These are phyloP conservation scores for Omphalotus olearius DNA, from an alignment of 1,284 basidiomycete species.

Conservation along the genomic window DNA sequence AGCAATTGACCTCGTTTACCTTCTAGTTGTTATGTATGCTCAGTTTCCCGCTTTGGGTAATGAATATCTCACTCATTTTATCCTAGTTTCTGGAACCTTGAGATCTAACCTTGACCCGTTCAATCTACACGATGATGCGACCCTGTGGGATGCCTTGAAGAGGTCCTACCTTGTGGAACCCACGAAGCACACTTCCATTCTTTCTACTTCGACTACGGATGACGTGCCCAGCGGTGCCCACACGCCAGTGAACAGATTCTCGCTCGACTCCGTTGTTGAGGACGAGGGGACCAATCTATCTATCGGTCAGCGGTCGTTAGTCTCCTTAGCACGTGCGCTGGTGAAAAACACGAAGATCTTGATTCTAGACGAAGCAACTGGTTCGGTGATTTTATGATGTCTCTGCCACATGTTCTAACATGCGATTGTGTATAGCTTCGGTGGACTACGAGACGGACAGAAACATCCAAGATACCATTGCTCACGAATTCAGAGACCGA, in stretches of 20 bases:
- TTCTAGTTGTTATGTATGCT: slow-evolving; percentile 13
- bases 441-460: slow-evolving; percentile 83
- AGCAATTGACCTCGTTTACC: slow-evolving; percentile 3
- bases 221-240: slow-evolving; percentile 29
- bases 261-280: slow-evolving; percentile 77
- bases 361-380: slow-evolving; percentile 76
- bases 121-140: slow-evolving; percentile 66
- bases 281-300: slow-evolving; percentile 84
- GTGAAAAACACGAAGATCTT: slow-evolving; percentile 77
- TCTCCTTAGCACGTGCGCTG: slow-evolving; percentile 78
- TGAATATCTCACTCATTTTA: too few species aligned
- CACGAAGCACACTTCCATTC: slow-evolving; percentile 31
- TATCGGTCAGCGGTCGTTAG: slow-evolving; percentile 73
- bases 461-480: slow-evolving; percentile 85
- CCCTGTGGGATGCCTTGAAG: slow-evolving; percentile 79
- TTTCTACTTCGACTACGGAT: slow-evolving; percentile 16
- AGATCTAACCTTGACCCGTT: slow-evolving; percentile 84
- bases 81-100: slow-evolving; percentile 64
- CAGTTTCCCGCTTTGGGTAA: slow-evolving; percentile 21
- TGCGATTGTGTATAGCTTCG: slow-evolving; percentile 41
- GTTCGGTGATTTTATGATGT: slow-evolving; percentile 22
- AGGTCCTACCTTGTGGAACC: slow-evolving; percentile 66
- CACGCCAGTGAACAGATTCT: slow-evolving; percentile 57
- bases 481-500: slow-evolving; percentile 73
- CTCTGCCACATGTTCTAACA: slow-evolving; percentile 2